phyloP scores from a whole-genome alignment of 1,284 basidiomycete species.

The Melanopsichium pennsylvanicum region DNA sequence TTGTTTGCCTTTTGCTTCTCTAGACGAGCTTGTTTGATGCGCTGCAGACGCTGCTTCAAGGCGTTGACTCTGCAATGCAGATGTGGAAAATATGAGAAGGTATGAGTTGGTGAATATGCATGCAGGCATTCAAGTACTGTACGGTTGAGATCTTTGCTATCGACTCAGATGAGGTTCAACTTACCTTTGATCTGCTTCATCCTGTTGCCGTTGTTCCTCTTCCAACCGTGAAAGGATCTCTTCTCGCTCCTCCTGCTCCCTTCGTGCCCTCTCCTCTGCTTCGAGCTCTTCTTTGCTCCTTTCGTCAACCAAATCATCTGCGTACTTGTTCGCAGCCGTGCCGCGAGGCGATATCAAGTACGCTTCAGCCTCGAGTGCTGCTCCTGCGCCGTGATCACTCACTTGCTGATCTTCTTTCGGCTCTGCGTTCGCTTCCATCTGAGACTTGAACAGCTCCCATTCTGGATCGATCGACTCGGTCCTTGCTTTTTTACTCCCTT shows the following conservation, averaged over 20 bases:
- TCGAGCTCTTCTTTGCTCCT: constrained; percentile 24
- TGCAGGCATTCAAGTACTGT: too few species aligned
- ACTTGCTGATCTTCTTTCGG: not conserved
- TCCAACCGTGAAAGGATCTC: constrained; percentile 54
- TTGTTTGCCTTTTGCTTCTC: constrained; percentile 25
- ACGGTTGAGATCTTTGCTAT: too few species aligned
- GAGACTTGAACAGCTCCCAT: constrained; percentile 55
- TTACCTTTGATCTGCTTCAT: constrained; percentile 56
- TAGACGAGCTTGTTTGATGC: constrained; percentile 39
- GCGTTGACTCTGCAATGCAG: constrained; percentile 29
- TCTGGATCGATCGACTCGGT: constrained; percentile 41
- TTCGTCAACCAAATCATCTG: constrained; percentile 12
- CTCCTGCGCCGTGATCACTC: constrained; percentile 9
- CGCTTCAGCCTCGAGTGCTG: constrained; percentile 50
- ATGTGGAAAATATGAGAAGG: not conserved
- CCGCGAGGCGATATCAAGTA: constrained; percentile 27
- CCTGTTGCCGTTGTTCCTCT: constrained; percentile 54
- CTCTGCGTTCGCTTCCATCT: constrained; percentile 24
- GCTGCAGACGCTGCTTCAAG: constrained; percentile 38
- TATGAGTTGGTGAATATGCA: too few species aligned
- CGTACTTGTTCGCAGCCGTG: not conserved
- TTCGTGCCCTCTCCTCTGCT: constrained; percentile 36
- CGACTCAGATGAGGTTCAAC: too few species aligned
- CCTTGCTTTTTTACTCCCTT: constrained; percentile 22
- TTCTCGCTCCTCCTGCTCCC: constrained; percentile 50